A percentile compares a stretch with the other conserved stretches of the same genome.
phyloP scores from a whole-genome alignment of 192 early-diverging fungal genomes.

The Paraglomus occultum region DNA sequence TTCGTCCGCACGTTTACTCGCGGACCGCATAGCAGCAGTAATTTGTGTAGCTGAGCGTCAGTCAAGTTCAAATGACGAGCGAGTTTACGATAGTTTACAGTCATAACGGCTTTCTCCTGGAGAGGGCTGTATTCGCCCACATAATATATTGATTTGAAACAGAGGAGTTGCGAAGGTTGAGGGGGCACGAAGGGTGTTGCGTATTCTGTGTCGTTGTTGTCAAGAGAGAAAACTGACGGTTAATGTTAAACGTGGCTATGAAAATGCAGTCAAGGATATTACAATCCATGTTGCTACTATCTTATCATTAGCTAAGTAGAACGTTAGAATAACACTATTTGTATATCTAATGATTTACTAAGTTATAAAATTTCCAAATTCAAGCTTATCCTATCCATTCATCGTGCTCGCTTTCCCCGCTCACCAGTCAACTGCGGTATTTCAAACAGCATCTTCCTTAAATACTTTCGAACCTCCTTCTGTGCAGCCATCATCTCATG shows the following conservation, averaged over 20 bases:
- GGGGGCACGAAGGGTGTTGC: slow-evolving; percentile 56
- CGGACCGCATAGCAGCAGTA: slow-evolving; percentile 58
- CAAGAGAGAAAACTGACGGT: neutral
- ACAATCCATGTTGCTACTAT: neutral
- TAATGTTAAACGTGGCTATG: neutral
- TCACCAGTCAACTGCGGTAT: slow-evolving; percentile 58
- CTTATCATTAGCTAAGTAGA: neutral
- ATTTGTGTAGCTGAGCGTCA: slow-evolving; percentile 53
- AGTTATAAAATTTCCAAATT: no score
- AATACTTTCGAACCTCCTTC: slow-evolving; percentile 53
- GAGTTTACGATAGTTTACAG: slow-evolving; percentile 46
- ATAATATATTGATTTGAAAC: slow-evolving; percentile 50
- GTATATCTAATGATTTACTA: neutral
- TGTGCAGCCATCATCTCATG: slow-evolving; percentile 48
- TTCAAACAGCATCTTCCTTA: slow-evolving; percentile 57
- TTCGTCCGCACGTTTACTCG: slow-evolving; percentile 49
- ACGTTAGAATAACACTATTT: neutral
- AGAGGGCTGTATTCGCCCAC: slow-evolving; percentile 51
- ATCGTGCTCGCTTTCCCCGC: neutral
- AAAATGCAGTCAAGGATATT: no score
- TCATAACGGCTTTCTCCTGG: slow-evolving; percentile 52
- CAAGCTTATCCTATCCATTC: no score
- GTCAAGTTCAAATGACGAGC: slow-evolving; percentile 34
- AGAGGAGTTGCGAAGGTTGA: slow-evolving; percentile 42
- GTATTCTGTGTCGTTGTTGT: slow-evolving; percentile 39